Evolutionary conservation across 2,329 filamentous ascomycete species (phyloP), one percentile per base, ranked within the genome.

Genomic region (Beauveria bassiana): DNA sequence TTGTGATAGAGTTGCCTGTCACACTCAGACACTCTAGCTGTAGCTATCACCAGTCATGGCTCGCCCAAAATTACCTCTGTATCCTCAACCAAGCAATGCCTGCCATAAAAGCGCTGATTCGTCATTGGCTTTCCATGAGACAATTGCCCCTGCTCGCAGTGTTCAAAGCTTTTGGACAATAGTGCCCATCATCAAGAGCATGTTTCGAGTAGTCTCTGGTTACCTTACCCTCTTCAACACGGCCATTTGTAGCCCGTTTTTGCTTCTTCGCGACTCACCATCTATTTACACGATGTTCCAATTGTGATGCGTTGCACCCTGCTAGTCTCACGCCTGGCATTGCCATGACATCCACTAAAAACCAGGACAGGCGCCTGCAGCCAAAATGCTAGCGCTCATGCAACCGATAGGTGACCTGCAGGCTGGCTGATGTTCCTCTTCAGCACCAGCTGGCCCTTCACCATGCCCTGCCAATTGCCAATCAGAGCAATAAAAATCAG

Each of bases 381-480:
- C 53, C 26, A 46, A 28, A 47, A 26, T 38, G 42, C 54, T 40
- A 47, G 20, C n/a, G 26, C 22, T 49, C 43, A 46, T 56, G 53
- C 43, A 49, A 14, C 28, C 28, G 55, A 58, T 40, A 49, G 45
- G 55, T 58, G 28, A 40, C 45, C 55, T 58, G 55, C 31, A 58
- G 43, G n/a, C 43, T 34, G 34, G 34, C 20, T 53, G 24, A 18
- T 16, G 22, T 51, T 51, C 18, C 26, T 31, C 20, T 34, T 20
- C 28, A 24, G 31, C 31, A 14, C 31, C 12, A 12, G 31, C 31
- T 34, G 28, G 49, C 49, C 26, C n/a, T 53, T 24, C 20, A 24
- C 42, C 18, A 31, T n/a, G 49, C 18, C 18, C n/a, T 52, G 28
- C n/a, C 18, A 52, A 51, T 16, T 51, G 28, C 28, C 28, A 51